phyloP scores from a whole-genome alignment of 345 rosid genomes.

The Camelina laxa region DNA sequence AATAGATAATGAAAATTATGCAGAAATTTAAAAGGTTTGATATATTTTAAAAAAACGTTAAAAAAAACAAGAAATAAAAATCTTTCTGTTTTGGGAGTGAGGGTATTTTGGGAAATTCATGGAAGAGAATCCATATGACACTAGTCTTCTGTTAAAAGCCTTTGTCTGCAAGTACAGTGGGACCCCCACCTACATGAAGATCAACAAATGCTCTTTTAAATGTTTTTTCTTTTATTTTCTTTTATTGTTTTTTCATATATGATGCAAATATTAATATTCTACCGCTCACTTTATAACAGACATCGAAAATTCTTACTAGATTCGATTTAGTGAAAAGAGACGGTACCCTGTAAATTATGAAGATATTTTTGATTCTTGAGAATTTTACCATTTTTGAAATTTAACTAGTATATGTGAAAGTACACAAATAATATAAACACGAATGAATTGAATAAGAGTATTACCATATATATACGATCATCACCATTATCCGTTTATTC shows the following conservation, averaged over 20 bases:
- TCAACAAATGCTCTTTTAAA: constrained; percentile 28
- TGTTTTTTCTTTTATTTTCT: not conserved
- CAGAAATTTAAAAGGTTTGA: not conserved
- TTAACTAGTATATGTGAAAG: not conserved
- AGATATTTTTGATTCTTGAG: no score
- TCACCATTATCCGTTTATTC: not conserved
- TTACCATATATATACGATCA: not conserved
- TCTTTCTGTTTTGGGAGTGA: constrained; percentile 19
- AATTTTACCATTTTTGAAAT: not conserved
- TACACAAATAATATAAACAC: not conserved
- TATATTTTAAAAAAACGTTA: not conserved
- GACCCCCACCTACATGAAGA: constrained; percentile 36
- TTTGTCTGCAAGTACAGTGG: constrained; percentile 48
- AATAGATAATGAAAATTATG: not conserved
- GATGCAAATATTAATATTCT: not conserved
- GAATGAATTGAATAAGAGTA: not conserved
- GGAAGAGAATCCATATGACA: constrained; percentile 43
- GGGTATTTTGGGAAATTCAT: not conserved
- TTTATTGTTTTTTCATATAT: not conserved
- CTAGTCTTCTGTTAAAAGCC: constrained; percentile 36
- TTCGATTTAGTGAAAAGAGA: not conserved
- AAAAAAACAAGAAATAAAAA: no score
- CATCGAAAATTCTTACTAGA: not conserved
- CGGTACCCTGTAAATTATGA: no score
- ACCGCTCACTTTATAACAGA: not conserved